Percentiles rank a stretch among this genome's conserved stretches.
Conservation (phyloP, 2,329 filamentous ascomycete genomes). For the Domatiomyces catenatus region DNA sequence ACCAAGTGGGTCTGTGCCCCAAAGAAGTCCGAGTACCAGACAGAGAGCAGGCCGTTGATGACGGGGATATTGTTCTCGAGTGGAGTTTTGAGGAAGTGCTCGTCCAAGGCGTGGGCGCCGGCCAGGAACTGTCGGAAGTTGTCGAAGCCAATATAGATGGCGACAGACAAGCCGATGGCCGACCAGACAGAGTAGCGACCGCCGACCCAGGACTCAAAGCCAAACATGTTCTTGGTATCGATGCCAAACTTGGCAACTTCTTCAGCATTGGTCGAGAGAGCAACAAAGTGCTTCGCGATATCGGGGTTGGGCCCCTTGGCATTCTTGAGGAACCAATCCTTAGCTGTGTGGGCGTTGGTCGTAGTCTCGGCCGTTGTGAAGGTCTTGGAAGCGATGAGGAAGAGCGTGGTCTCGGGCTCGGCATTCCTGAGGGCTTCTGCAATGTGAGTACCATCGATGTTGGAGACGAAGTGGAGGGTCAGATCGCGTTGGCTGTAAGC, state of each 20-base stretch:
- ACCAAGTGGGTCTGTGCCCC: constrained; percentile 95
- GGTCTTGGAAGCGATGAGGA: constrained; percentile 96
- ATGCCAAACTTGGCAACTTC: constrained; percentile 99
- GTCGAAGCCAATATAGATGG: constrained; percentile 88
- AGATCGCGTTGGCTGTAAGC: constrained; percentile 73
- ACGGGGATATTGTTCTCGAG: constrained; percentile 90
- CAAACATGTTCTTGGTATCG: constrained; percentile 98
- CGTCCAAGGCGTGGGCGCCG: constrained; percentile 94
- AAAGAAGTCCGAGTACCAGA: constrained; percentile 99
- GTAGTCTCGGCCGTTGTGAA: constrained; percentile 97
- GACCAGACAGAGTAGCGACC: constrained; percentile 98
- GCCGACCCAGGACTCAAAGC: constrained; percentile 96
- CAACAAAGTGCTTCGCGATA: constrained; percentile 97
- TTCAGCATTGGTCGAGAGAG: constrained; percentile 83
- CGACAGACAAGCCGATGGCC: constrained; percentile 88
- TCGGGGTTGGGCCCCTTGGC: constrained; percentile 50
- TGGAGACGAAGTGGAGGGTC: constrained; percentile 95
- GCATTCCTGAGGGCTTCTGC: constrained; percentile 79
- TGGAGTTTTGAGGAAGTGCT: constrained; percentile 85
- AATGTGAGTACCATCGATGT: constrained; percentile 97
- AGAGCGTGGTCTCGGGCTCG: constrained; percentile 94
- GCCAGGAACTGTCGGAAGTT: constrained; percentile 95
- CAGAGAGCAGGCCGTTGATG: constrained; percentile 79
- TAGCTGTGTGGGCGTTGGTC: constrained; percentile 94
- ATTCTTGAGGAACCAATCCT: constrained; percentile 84